These are phyloP conservation scores for Prunus mume DNA, from an alignment of 306 rosid genomes.

Conservation along the genomic window DNA sequence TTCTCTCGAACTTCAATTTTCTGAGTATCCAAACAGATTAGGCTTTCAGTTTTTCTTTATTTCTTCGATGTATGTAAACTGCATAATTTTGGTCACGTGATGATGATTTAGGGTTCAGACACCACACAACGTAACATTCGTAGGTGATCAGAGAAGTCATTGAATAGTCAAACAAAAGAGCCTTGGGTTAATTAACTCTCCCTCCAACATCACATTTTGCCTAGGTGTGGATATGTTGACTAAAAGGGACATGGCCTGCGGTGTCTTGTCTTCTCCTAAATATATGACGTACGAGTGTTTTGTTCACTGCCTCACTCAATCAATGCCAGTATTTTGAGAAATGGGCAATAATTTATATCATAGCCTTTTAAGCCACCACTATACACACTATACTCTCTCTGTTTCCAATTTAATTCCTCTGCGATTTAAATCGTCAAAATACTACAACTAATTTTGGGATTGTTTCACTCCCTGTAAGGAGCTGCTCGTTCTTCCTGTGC, in stretches of 20 bases:
- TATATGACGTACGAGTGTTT: background rate
- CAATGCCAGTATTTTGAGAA: background rate
- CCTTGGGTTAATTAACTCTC: background rate
- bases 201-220: background rate
- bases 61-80: no score
- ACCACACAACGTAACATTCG: no score
- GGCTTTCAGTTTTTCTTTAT: no score
- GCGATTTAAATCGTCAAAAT: background rate
- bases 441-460: background rate
- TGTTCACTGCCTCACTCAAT: background rate
- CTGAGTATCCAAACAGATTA: no score
- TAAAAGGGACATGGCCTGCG: background rate
- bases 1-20: no score
- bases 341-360: background rate
- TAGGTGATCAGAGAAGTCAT: no score
- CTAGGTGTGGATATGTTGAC: background rate
- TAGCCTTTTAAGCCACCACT: background rate
- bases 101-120: no score
- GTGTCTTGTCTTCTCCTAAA: background rate
- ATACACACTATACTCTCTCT: background rate
- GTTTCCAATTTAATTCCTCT: background rate
- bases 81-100: no score
- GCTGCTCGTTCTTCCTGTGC: accelerated
- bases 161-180: no score
- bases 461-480: no score